Base-by-base conservation (phyloP, 768 basidiomycete genomes). In the Leccinum broughii region DNA sequence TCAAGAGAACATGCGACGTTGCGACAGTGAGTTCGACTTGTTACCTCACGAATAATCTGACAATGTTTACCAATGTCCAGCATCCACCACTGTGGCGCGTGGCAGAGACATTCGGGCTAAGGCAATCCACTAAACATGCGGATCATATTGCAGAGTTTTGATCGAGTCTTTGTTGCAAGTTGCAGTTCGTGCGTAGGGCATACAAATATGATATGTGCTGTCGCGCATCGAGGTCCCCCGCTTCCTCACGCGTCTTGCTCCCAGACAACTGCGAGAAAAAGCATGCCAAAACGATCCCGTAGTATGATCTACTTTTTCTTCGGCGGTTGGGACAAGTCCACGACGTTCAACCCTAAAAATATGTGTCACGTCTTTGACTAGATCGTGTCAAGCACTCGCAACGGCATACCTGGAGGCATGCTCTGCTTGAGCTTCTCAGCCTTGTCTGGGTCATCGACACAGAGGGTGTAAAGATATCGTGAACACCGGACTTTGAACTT, bases 401-500 rank as follows among this genome's bases (percentile, higher is more conserved):
- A 24, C 13, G 24, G 78, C 90, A 69, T 72, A 95, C 96, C 93
- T 70, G 97, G 97, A 56, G 96, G 96, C 55, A 99, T 83, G 72
- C 87, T 89, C 82, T 92, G 92, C 82, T 89, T 86, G 70, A 99
- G 87, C 83, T 98, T 99, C 77, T 97, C 95, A 44, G 97, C 96
- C 84, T 98, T 98, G 77, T 97, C 95, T 72, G 92, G 86, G 81
- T 99, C 97, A 75, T 94, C 90, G 74, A 98, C 77, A 62, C 88
- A 85, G 64, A 98, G 86, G n/a, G 97, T 98, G 88, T 99, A 99
- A 62, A 95, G 88, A 78, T 95, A 95, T 76, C 92, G 85, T 62
- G 92, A 90, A 82, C 95, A 98, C 76, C 97, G 86, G 74, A 99
- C 87, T 85, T 99, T 99, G 88, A 98, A 98, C 81, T 98, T 99